Percentiles rank a stretch among this genome's conserved stretches.
Conservation (phyloP, 768 basidiomycete genomes). For the Astraeus odoratus region DNA sequence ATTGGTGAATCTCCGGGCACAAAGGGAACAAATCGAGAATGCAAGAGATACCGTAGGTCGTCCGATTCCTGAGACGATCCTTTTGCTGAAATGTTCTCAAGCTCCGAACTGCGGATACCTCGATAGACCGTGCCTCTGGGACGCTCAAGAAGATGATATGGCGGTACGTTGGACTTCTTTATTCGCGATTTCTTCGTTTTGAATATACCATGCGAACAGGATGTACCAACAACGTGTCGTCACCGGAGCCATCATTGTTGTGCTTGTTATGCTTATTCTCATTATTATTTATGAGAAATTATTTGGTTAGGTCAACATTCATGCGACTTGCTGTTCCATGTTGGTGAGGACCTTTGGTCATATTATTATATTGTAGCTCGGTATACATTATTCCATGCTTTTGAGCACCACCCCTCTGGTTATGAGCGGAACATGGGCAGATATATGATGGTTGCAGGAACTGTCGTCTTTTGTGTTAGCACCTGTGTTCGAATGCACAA, state of each 20-base stretch:
- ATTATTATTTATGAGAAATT: conserved; percentile 80
- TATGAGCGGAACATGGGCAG: too few species aligned
- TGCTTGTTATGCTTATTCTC: conserved; percentile 77
- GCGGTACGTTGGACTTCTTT: conserved; percentile 50
- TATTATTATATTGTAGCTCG: too few species aligned
- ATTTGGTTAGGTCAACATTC: conserved; percentile 33
- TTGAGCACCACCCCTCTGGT: too few species aligned
- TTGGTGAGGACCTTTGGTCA: too few species aligned
- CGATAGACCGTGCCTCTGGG: conserved; percentile 85
- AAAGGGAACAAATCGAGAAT: conserved; percentile 93
- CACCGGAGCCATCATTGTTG: conserved; percentile 77
- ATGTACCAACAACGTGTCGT: conserved; percentile 96
- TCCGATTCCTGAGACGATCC: not conserved
- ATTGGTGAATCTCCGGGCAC: conserved; percentile 71
- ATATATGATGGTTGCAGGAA: too few species aligned
- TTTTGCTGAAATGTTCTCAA: conserved; percentile 20
- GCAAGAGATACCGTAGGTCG: conserved; percentile 75
- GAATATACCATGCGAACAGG: conserved; percentile 38
- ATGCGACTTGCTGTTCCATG: conserved; percentile 7
- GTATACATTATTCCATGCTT: too few species aligned
- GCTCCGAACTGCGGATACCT: conserved; percentile 81
- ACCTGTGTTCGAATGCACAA: too few species aligned
- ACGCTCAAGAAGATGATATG: conserved; percentile 95
- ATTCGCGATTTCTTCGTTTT: conserved; percentile 3
- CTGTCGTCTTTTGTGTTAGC: too few species aligned